These are phyloP conservation scores for Physaria fendleri DNA, from an alignment of 345 rosid genomes.

Conservation along the genomic window DNA sequence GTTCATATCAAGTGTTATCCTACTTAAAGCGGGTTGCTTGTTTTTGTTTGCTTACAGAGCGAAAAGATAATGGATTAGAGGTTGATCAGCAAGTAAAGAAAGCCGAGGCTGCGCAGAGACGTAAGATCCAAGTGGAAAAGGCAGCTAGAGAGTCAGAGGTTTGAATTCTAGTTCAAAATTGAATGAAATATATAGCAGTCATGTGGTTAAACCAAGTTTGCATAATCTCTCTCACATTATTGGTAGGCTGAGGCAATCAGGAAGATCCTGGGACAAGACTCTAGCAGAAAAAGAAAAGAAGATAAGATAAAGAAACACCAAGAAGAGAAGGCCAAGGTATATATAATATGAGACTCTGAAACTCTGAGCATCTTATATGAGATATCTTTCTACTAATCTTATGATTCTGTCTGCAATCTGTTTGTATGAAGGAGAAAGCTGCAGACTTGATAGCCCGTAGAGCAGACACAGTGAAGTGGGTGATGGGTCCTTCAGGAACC, in stretches of 20 bases:
- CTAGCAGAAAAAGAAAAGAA: constrained; percentile 78
- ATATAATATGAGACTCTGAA: too few relatives aligned
- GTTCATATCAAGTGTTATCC: neutral
- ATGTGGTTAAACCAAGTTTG: neutral
- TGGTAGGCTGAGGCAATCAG: constrained; percentile 87
- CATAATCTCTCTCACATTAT: neutral
- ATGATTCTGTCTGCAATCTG: constrained; percentile 1
- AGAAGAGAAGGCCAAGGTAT: constrained; percentile 81
- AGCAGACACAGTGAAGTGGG: constrained; percentile 55
- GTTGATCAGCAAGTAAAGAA: constrained; percentile 82
- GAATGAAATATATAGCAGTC: neutral
- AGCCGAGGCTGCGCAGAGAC: constrained; percentile 88
- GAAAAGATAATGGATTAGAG: constrained; percentile 76
- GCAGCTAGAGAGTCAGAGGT: constrained; percentile 89
- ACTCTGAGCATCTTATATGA: neutral
- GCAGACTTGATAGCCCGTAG: constrained; percentile 49
- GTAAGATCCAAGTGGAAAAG: constrained; percentile 84
- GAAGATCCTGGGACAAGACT: constrained; percentile 94
- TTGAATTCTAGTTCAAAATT: neutral
- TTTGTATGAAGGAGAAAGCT: constrained; percentile 57
- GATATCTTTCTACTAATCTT: neutral
- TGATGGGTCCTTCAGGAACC: constrained; percentile 64
- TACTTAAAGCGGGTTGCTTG: neutral
- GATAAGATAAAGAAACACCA: constrained; percentile 71
- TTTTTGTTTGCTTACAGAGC: constrained; percentile 37